Base-by-base conservation (phyloP, 2,329 filamentous ascomycete genomes). In the Aspergillus fijiensis region DNA sequence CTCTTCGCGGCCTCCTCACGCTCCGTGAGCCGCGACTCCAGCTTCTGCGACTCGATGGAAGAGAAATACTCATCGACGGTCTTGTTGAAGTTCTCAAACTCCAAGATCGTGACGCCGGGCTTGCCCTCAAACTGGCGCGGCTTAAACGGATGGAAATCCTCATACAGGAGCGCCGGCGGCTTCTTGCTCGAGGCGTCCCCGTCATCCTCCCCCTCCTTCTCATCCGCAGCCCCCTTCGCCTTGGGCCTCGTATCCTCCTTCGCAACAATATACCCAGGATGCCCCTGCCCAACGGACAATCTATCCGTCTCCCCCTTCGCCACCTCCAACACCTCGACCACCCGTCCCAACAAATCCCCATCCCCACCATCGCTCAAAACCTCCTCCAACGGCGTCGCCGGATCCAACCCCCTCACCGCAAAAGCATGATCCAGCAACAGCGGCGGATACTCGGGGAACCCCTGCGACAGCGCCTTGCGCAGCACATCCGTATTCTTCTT, bases 31-130 rank as follows among this genome's bases (percentile, higher is more conserved):
- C 87, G 85, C 1, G 91, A 96, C 74, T 96, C 90, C 1, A 98
- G 82, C 72, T 91, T 96, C 73, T 97, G 94, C 0, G 93, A 92
- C 77, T 99, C 95, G 27, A 98, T 86, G 0, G 94, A 98, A 0
- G 95, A 98, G 75, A 96, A 98, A 79, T 97, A 99, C 67, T 96
- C 91, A 72, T 99, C 95, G 0, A 96, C 92, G 0, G 92, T 95
- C 71, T 89, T 90, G 75, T 97, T 97, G 80, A 96, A 98, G 10
- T 88, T 89, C 6, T 91, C 84, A 65, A 93, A 92, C 57, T 91
- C 85, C 12, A 98, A 71, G 16, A 96, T 86, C 3, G 86, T 84
- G 25, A 88, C 84, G 0, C 82, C 78, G 0, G 86, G 79, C 58
- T 92, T 87, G 6, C 84, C 81, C 63, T 88, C 85, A 63, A 96